phyloP scores from a whole-genome alignment of 495 filamentous ascomycete species.

The Lophiotrema nucula region DNA sequence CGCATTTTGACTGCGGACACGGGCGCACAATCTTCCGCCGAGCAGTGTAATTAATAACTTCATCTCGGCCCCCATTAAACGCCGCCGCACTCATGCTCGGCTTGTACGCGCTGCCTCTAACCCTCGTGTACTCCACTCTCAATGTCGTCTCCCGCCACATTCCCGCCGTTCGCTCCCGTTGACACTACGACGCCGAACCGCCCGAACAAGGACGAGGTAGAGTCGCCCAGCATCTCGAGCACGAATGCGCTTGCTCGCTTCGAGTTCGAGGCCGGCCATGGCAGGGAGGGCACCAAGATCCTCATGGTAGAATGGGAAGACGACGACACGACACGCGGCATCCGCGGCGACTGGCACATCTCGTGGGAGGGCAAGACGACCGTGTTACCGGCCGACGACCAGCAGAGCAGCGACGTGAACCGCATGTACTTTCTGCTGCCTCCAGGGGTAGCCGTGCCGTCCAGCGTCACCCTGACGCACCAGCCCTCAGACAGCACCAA shows the following conservation, averaged over 20 bases:
- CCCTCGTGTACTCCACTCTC: constrained; percentile 5
- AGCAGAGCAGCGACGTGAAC: constrained; percentile 53
- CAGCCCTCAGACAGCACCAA: constrained; percentile 40
- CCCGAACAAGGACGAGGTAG: constrained; percentile 40
- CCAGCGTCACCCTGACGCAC: constrained; percentile 63
- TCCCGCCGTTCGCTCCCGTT: constrained; percentile 39
- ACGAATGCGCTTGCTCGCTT: constrained; percentile 68
- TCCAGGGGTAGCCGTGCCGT: constrained; percentile 63
- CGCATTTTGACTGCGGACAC: constrained; percentile 23
- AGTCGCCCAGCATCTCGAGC: constrained; percentile 42
- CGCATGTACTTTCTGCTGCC: constrained; percentile 74
- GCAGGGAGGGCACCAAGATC: constrained; percentile 79
- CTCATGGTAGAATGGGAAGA: constrained; percentile 83
- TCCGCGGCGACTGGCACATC: constrained; percentile 63
- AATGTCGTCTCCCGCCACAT: constrained; percentile 34
- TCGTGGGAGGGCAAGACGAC: constrained; percentile 72
- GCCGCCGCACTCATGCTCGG: too few relatives aligned
- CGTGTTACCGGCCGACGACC: constrained; percentile 63
- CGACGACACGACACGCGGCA: constrained; percentile 45
- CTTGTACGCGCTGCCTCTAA: constrained; percentile 10
- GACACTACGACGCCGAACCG: constrained; percentile 35
- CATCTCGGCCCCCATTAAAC: constrained; percentile 27
- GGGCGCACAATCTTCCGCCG: constrained; percentile 25
- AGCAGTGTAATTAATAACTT: constrained; percentile 23
- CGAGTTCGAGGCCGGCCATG: constrained; percentile 75